Conservation (phyloP, 352 stramenopile genomes). For the Pythium pyrilobum region DNA sequence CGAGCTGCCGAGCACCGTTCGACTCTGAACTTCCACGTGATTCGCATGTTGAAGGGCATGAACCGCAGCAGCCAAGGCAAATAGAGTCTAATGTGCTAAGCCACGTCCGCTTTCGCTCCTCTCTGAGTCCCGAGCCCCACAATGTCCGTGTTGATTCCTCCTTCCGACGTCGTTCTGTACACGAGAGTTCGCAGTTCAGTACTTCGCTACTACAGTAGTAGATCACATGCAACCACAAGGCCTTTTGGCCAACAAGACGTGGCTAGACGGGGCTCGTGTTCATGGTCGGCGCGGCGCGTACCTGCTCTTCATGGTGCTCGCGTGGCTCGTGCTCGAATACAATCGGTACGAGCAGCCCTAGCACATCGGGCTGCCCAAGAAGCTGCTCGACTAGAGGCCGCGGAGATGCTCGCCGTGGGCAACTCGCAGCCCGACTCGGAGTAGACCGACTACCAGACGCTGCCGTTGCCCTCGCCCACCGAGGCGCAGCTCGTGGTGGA, state of each 20-base stretch:
- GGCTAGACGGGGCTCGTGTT: constrained; percentile 40
- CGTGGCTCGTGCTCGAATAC: constrained; percentile 48
- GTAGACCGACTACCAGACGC: constrained; percentile 17
- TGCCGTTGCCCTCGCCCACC: constrained; percentile 18
- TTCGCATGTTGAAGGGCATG: constrained; percentile 83
- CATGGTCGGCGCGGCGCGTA: constrained; percentile 28
- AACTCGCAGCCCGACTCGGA: neutral
- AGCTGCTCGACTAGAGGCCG: constrained; percentile 7
- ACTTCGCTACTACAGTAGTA: no score
- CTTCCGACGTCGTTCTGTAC: no score
- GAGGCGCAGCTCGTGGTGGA: no score
- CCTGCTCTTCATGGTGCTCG: constrained; percentile 47
- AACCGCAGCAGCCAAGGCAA: constrained; percentile 21
- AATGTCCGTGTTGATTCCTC: no score
- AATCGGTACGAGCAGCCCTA: constrained; percentile 56
- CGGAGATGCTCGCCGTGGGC: neutral
- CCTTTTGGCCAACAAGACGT: constrained; percentile 35
- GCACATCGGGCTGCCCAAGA: constrained; percentile 30
- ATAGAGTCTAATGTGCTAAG: constrained; percentile 11
- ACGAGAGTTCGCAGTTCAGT: no score
- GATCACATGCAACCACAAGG: no score
- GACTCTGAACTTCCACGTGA: constrained; percentile 86
- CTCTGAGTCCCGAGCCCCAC: neutral
- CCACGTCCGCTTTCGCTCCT: neutral
- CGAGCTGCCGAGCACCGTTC: constrained; percentile 68